phyloP scores from a whole-genome alignment of 2,329 filamentous ascomycete genomes.

The Diaporthe vaccinii region DNA sequence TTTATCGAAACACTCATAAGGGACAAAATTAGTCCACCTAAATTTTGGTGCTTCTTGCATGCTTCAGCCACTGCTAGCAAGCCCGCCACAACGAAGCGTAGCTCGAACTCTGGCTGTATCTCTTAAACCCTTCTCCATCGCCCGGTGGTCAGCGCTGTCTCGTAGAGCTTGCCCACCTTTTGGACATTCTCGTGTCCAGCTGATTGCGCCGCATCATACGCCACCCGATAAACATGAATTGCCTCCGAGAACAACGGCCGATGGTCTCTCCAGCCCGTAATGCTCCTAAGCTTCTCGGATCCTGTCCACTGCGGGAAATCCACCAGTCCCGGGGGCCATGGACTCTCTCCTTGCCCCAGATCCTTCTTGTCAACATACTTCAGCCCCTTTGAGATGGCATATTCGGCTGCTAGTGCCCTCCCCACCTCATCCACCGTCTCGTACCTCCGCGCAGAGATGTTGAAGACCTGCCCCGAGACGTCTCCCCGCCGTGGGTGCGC shows the following conservation, averaged over 20 bases:
- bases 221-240: conserved; percentile 52
- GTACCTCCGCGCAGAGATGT: conserved; percentile 59
- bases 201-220: conserved; percentile 53
- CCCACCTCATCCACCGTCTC: conserved; percentile 58
- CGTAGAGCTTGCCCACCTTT: conserved; percentile 9
- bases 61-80: not conserved
- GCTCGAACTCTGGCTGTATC: not conserved
- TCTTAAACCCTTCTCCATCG: not conserved
- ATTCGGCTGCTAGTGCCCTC: conserved; percentile 55
- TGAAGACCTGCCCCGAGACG: conserved; percentile 58
- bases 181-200: conserved; percentile 26
- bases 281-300: conserved; percentile 55
- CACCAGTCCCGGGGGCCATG: conserved; percentile 47
- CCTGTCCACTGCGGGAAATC: conserved; percentile 58
- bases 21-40: not conserved
- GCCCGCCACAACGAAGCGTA: not conserved
- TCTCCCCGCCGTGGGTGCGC: conserved; percentile 49
- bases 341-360: conserved; percentile 30
- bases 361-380: conserved; percentile 45
- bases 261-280: conserved; percentile 57
- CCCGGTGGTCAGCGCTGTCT: not conserved
- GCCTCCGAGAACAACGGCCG: conserved; percentile 54
- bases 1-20: not conserved
- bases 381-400: conserved; percentile 52
- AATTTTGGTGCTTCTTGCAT: not conserved